Conservation (phyloP, 2,329 filamentous ascomycete species). For the Beauveria sp. region DNA sequence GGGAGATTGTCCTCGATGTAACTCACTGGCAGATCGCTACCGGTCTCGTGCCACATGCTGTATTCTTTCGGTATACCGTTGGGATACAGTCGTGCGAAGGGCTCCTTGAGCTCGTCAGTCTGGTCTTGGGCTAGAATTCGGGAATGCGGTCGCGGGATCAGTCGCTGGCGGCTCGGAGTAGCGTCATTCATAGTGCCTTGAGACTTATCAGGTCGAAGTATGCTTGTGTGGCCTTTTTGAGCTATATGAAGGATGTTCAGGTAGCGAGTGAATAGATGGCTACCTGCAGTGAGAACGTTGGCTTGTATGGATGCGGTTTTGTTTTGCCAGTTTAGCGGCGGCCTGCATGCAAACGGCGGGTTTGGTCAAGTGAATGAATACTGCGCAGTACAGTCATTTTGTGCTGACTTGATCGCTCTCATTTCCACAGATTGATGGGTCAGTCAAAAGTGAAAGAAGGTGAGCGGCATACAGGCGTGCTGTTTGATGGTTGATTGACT, state of each 20-base stretch:
- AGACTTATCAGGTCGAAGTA: too few relatives aligned
- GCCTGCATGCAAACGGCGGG: background rate
- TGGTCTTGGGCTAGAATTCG: slow-evolving; percentile 19
- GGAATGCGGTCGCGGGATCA: background rate
- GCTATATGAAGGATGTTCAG: too few relatives aligned
- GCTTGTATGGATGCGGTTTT: background rate
- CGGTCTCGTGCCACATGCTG: slow-evolving; percentile 23
- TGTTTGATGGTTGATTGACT: background rate
- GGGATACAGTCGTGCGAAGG: slow-evolving; percentile 27
- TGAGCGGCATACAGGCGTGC: background rate
- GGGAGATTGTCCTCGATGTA: slow-evolving; percentile 31
- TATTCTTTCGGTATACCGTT: slow-evolving; percentile 28
- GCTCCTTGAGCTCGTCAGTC: slow-evolving; percentile 17
- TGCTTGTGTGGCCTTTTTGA: background rate
- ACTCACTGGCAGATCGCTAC: slow-evolving; percentile 18
- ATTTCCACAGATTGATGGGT: slow-evolving; percentile 14
- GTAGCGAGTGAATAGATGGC: background rate
- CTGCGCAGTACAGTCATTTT: background rate
- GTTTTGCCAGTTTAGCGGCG: background rate
- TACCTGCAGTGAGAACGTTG: background rate
- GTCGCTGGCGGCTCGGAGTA: background rate
- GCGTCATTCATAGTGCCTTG: background rate
- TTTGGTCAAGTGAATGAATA: slow-evolving; percentile 1
- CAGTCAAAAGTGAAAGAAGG: slow-evolving; percentile 1
- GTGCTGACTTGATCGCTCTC: background rate